Base-by-base conservation (phyloP, 2,329 filamentous ascomycete genomes). In the Diaporthe sp. region DNA sequence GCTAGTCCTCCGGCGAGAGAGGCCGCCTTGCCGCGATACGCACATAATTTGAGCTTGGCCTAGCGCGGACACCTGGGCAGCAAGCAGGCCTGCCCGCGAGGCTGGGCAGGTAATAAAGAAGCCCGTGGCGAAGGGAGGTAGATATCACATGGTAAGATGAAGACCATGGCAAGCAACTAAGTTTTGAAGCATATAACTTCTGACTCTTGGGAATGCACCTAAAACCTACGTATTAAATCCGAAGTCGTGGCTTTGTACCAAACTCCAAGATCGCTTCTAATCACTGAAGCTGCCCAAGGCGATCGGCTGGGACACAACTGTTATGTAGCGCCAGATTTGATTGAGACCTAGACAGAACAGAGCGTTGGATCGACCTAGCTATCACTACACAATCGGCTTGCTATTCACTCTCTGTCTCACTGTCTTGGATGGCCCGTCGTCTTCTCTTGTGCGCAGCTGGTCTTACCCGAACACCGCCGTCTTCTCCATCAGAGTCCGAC, bases 381-480 rank as follows among this genome's bases (percentile, higher is more conserved):
- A 25, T 22, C 9, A 51, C 53, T 37, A 57, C 49, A 76, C 15
- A 44, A 28, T 13, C 13, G 13, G 6, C 31, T 28, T 49, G 44
- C 51, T 60, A 77, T 17, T 71, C 63, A 28, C 70, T 75, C 25
- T 76, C 77, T 31, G 76, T 76, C 22, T 77, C 77, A 42, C 75
- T 76, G 37, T 71, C 75, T 20, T 75, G 31, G 49, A 75, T 57
- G n/a, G 71, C 39, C 13, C 60, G 74, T 53, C 71, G 73, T n/a
- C 73, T 76, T 49, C 71, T 79, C 73, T 79, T 81, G 25, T 68
- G 71, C 70, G 77, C 72, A 39, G 76, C 73, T 68, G 76, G 78
- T 42, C 53, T 47, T 49, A 78, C 76, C 72, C 73, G 76, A 20
- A 78, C 57, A 17, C 77, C 76, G n/a, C 53, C 60, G 2, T 71